These are phyloP conservation scores for Begonia loranthoides DNA, from an alignment of 306 rosid species.

Conservation along the genomic window DNA sequence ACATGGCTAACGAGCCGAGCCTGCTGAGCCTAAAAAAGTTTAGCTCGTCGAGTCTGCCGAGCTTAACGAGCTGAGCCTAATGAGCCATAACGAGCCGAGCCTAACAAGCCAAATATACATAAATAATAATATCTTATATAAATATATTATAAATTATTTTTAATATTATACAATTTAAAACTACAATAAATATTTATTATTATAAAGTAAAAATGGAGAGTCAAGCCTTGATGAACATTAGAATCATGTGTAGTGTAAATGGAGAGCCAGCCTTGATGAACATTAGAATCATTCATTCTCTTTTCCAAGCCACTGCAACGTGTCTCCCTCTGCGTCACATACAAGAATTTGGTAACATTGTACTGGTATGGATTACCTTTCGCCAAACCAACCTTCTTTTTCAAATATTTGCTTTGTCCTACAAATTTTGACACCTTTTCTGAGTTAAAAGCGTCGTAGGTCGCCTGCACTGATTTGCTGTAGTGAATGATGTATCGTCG, in stretches of 20 bases:
- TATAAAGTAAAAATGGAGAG: too few relatives aligned
- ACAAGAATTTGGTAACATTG: constrained; percentile 34
- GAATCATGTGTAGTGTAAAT: constrained; percentile 46
- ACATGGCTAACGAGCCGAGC: too few relatives aligned
- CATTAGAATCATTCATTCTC: constrained; percentile 22
- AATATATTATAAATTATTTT: too few relatives aligned
- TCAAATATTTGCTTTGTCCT: constrained; percentile 31
- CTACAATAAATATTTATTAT: too few relatives aligned
- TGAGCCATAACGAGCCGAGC: too few relatives aligned
- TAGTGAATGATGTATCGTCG: constrained; percentile 47
- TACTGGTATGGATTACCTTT: constrained; percentile 39
- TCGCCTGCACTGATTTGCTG: constrained; percentile 68
- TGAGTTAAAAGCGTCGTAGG: constrained; percentile 49
- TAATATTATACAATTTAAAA: too few relatives aligned
- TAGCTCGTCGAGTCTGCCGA: too few relatives aligned
- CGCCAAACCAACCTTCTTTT: constrained; percentile 24
- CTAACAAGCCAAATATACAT: too few relatives aligned
- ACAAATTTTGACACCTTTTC: constrained; percentile 35
- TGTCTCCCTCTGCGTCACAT: constrained; percentile 23
- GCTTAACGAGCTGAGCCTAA: too few relatives aligned
- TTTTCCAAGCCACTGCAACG: neutral
- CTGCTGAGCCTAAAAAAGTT: too few relatives aligned
- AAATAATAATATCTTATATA: too few relatives aligned
- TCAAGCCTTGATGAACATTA: too few relatives aligned
- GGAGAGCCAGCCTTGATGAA: constrained; percentile 57